A percentile compares a stretch with the other conserved stretches of the same genome.
Conservation (phyloP, 2,329 filamentous ascomycete species). For the Escovopsis sp. region DNA sequence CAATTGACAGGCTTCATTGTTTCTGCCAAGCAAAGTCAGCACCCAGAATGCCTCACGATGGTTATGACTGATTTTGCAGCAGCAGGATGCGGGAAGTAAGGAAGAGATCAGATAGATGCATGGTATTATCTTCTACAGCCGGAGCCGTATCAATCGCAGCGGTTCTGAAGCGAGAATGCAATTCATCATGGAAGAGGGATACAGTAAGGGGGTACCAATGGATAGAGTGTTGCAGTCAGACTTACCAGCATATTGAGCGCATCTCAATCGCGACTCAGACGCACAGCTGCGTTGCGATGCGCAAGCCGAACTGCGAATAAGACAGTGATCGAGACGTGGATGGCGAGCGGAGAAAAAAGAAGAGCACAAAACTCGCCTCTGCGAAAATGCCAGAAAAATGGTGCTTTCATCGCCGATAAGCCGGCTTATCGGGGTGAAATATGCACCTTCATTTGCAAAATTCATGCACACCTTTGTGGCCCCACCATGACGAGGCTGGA, state of each 20-base stretch:
- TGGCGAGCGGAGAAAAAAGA: no score
- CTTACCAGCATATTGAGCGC: constrained; percentile 24
- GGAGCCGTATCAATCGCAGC: constrained; percentile 34
- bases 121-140: constrained; percentile 28
- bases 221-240: constrained; percentile 5
- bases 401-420: neutral
- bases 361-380: no score
- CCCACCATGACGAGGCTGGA: no score
- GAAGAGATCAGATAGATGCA: constrained; percentile 23
- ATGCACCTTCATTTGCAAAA: neutral
- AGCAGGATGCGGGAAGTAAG: constrained; percentile 1
- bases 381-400: no score
- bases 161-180: constrained; percentile 33
- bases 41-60: constrained; percentile 6
- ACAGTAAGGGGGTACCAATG: neutral
- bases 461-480: no score
- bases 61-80: neutral
- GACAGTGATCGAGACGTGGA: no score
- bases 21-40: constrained; percentile 21
- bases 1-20: constrained; percentile 23
- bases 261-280: constrained; percentile 2
- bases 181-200: constrained; percentile 24
- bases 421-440: constrained; percentile 2
- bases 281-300: constrained; percentile 3
- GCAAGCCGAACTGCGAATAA: neutral